Evolutionary conservation across 306 rosid genomes (phyloP).

Genomic region (Styphnolobium japonicum): DNA sequence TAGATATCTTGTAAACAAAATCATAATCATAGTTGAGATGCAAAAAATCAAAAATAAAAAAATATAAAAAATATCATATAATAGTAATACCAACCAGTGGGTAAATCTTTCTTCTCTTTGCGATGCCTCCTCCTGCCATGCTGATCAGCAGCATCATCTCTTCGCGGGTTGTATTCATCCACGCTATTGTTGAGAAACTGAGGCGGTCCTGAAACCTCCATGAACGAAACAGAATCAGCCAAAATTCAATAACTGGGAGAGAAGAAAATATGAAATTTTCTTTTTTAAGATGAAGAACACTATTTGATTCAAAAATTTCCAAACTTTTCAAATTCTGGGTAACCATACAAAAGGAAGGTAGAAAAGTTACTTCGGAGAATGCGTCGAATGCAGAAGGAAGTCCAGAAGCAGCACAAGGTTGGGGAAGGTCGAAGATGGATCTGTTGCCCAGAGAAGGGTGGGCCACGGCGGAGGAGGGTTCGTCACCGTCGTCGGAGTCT

Average conservation of each 20-base stretch:
- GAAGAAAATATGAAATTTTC: not conserved
- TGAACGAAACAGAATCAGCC: not conserved
- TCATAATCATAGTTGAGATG: not conserved
- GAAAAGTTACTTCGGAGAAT: constrained; percentile 72
- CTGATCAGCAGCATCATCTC: constrained; percentile 53
- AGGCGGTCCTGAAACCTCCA: constrained; percentile 88
- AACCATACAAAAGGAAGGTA: not conserved
- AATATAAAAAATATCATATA: too few species aligned
- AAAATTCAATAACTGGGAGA: not conserved
- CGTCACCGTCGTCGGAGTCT: not conserved
- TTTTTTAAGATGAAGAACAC: not conserved
- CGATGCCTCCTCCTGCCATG: constrained; percentile 52
- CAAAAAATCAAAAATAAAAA: not conserved
- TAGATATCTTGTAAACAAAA: not conserved
- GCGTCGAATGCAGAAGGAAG: constrained; percentile 92
- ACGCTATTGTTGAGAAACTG: constrained; percentile 77
- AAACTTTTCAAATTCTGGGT: not conserved
- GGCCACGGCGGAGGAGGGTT: constrained; percentile 19
- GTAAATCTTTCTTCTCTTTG: constrained; percentile 73
- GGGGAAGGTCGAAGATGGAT: constrained; percentile 67
- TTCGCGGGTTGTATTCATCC: constrained; percentile 43
- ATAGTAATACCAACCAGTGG: constrained; percentile 65
- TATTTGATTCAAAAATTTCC: not conserved
- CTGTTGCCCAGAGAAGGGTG: constrained; percentile 55
- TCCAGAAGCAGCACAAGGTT: constrained; percentile 48